phyloP scores from a whole-genome alignment of 805 yeast genomes.

The Yamadazyma takamatsuzukensis region DNA sequence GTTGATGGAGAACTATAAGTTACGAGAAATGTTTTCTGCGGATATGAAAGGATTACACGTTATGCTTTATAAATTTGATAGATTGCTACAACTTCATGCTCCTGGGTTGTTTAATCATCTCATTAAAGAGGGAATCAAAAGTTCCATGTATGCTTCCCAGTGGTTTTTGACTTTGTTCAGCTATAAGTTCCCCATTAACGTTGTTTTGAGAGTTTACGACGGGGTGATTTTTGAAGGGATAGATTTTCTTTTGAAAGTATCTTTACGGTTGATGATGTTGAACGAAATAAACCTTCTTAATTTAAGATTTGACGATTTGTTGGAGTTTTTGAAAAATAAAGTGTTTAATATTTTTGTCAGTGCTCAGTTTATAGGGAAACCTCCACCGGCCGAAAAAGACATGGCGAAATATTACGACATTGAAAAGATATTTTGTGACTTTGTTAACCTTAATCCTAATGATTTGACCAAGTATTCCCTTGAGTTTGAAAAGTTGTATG shows the following conservation, averaged over 20 bases:
- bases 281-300: slow-evolving; percentile 47
- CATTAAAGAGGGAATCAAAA: slow-evolving; percentile 78
- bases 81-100: slow-evolving; percentile 70
- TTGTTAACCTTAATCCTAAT: slow-evolving; percentile 72
- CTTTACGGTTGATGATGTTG: slow-evolving; percentile 71
- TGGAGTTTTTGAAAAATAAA: slow-evolving; percentile 75
- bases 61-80: slow-evolving; percentile 83
- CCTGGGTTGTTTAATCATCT: slow-evolving; percentile 77
- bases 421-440: slow-evolving; percentile 72
- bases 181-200: slow-evolving; percentile 86
- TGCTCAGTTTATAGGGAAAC: slow-evolving; percentile 15
- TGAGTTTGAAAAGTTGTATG: slow-evolving; percentile 74
- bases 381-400: slow-evolving; percentile 2
- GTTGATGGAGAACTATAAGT: slow-evolving; percentile 80
- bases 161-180: slow-evolving; percentile 97
- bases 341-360: slow-evolving; percentile 68
- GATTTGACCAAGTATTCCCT: slow-evolving; percentile 65
- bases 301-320: slow-evolving; percentile 70
- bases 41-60: slow-evolving; percentile 93
- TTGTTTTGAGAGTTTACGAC: slow-evolving; percentile 85
- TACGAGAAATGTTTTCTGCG: slow-evolving; percentile 74
- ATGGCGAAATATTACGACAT: slow-evolving; percentile 49
- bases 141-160: slow-evolving; percentile 96
- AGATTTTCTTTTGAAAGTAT: slow-evolving; percentile 81
- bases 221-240: slow-evolving; percentile 86